Evolutionary conservation across 129 eudicot genomes (phyloP).

Genomic region (Pulicaria dysenterica): DNA sequence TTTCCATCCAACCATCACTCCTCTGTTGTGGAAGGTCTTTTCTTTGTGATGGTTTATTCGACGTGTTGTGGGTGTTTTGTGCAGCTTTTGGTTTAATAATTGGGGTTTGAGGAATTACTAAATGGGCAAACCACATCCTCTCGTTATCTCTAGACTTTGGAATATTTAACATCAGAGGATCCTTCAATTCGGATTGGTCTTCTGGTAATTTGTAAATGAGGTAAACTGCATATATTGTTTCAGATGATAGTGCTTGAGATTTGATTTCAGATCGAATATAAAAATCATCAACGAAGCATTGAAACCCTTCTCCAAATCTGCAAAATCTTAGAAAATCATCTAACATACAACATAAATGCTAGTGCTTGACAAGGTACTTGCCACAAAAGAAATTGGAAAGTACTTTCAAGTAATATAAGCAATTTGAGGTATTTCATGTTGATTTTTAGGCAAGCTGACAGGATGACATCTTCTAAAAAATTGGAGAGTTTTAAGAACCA

Average conservation of each 20-base stretch:
- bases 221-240: constrained; percentile 17
- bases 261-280: too few relatives aligned
- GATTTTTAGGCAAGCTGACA: too few relatives aligned
- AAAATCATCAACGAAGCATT: too few relatives aligned
- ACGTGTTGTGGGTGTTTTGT: neutral
- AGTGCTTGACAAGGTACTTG: too few relatives aligned
- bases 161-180: too few relatives aligned
- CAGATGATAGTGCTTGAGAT: neutral
- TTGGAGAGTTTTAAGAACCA: too few relatives aligned
- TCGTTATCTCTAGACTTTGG: too few relatives aligned
- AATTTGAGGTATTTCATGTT: too few relatives aligned
- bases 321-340: neutral
- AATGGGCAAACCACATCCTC: constrained; percentile 18
- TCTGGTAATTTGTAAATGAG: constrained; percentile 17
- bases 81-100: constrained; percentile 3
- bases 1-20: constrained; percentile 24
- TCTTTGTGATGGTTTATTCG: constrained; percentile 10
- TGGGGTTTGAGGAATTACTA: constrained; percentile 15
- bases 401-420: too few relatives aligned
- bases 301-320: constrained; percentile 20
- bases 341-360: neutral
- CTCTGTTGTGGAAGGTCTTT: constrained; percentile 17
- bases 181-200: neutral
- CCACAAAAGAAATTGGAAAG: neutral
- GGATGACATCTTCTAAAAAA: too few relatives aligned